Base-by-base conservation (phyloP, 2,329 filamentous ascomycete species). In the Sporothrix phasma region DNA sequence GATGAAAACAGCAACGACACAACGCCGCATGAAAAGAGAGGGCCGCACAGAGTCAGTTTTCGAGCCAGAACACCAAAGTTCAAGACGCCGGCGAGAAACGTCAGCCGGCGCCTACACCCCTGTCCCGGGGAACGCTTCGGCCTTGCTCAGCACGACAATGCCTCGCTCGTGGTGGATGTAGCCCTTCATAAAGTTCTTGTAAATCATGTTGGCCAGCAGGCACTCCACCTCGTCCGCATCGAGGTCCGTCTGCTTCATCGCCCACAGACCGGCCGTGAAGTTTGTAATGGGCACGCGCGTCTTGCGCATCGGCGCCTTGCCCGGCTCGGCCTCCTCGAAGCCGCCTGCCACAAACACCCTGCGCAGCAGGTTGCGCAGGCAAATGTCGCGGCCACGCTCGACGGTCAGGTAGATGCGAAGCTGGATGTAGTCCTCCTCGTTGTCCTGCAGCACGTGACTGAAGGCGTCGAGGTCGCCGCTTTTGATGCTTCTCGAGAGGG, bases 181-280 rank as follows among this genome's bases (percentile, higher is more conserved):
- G 46, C 95, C 94, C 77, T 97, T 99, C 90, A 99, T 96, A 26
- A 94, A 81, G 65, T 89, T 89, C 91, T 97, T 99, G 80, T 97
- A 99, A 67, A 99, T 96, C 84, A 97, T 90, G 73, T 97, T 97
- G 31, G 94, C 91, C 71, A 99, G 73, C 70, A 97, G 78, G 74
- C 94, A 99, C 75, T 99, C 95, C 3, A 97, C 92, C 75, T 99
- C 94, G 72, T 99, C 95, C 37, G 84, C 81, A 70, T 97, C 94
- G 39, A 95, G 79, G 39, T 80, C 77, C 72, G 89, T 81, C 63
- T 81, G 80, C 68, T 84, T 87, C 61, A 86, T 87, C 70, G 96
- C 81, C 71, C 87, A 87, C 66, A 97, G 84, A 7, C 91, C 95
- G 6, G 91, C 89, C 26, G 85, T 86, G 70, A 99, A 97, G 70